These are phyloP conservation scores for Reticulascus tulasneorum DNA, from an alignment of 2,329 filamentous ascomycete species.

Conservation along the genomic window DNA sequence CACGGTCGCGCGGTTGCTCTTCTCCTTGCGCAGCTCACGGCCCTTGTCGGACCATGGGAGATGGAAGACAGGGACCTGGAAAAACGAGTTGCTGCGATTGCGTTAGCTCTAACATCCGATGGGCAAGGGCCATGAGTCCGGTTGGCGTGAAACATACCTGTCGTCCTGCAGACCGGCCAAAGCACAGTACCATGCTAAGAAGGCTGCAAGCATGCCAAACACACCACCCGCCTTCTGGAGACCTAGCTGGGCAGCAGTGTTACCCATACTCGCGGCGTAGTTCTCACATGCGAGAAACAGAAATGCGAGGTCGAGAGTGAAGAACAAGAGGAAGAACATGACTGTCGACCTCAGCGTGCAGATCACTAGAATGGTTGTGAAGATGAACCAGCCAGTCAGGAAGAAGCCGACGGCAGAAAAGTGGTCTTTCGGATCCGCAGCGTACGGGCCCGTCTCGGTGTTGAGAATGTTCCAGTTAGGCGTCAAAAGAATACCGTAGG, in stretches of 20 bases:
- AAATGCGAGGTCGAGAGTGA: conserved; percentile 73
- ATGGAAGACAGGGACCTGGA: conserved; percentile 86
- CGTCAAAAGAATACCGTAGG: conserved; percentile 68
- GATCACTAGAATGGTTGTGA: conserved; percentile 69
- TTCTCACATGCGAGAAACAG: conserved; percentile 66
- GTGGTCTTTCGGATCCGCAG: conserved; percentile 38
- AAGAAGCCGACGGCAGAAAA: conserved; percentile 68
- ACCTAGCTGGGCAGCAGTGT: conserved; percentile 35
- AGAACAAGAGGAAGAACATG: conserved; percentile 74
- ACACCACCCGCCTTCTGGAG: conserved; percentile 69
- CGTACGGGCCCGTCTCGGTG: conserved; percentile 40
- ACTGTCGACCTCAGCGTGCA: conserved; percentile 74
- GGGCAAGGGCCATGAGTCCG: too few species aligned
- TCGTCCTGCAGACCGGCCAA: conserved; percentile 75
- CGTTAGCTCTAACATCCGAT: conserved; percentile 18
- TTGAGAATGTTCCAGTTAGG: conserved; percentile 59
- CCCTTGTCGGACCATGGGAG: conserved; percentile 91
- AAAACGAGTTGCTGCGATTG: conserved; percentile 70
- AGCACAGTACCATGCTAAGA: conserved; percentile 84
- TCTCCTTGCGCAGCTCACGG: conserved; percentile 49
- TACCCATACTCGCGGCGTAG: conserved; percentile 49
- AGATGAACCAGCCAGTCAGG: conserved; percentile 79
- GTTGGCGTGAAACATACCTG: conserved; percentile 54
- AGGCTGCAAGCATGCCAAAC: conserved; percentile 77
- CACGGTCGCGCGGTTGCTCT: conserved; percentile 38